These are phyloP conservation scores for Melanomma pulvis-pyrius DNA, from an alignment of 495 filamentous ascomycete species.

Conservation along the genomic window DNA sequence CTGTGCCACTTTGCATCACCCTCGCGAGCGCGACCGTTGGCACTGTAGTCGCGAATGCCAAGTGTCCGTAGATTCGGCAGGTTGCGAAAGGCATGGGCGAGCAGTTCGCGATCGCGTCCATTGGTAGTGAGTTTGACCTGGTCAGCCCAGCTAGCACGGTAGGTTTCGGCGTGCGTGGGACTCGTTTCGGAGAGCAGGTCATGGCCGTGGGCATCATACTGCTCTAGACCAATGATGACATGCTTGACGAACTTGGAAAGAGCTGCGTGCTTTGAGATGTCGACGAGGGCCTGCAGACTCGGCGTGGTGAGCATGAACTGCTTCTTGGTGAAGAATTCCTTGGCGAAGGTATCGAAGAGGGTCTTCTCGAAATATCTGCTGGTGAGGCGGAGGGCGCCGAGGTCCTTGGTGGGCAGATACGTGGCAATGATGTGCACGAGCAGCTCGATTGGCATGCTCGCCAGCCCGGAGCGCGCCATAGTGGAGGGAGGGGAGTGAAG, in stretches of 20 bases:
- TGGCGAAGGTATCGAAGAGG: constrained; percentile 52
- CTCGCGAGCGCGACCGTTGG: constrained; percentile 38
- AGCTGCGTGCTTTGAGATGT: constrained; percentile 54
- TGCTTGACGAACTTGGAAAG: constrained; percentile 49
- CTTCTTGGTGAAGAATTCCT: constrained; percentile 59
- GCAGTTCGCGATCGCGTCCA: constrained; percentile 51
- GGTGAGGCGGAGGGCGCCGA: constrained; percentile 50
- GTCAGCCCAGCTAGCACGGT: not conserved
- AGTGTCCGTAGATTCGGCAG: constrained; percentile 53
- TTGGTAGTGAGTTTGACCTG: constrained; percentile 43
- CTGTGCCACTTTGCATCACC: constrained; percentile 27
- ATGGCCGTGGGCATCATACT: not conserved
- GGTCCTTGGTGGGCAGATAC: constrained; percentile 50
- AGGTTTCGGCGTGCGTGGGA: not conserved
- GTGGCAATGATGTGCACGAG: constrained; percentile 26
- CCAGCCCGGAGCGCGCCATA: constrained; percentile 14
- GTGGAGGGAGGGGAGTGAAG: no score
- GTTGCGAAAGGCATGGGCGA: constrained; percentile 54
- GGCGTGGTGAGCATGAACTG: constrained; percentile 57
- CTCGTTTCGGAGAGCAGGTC: not conserved
- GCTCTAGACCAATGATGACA: constrained; percentile 54
- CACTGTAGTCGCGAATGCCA: constrained; percentile 56
- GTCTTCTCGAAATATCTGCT: constrained; percentile 52
- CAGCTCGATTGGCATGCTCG: constrained; percentile 33
- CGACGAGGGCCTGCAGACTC: constrained; percentile 55